These are phyloP conservation scores for Trichophyton benhamiae DNA, from an alignment of 2,329 filamentous ascomycete genomes.

Conservation along the genomic window DNA sequence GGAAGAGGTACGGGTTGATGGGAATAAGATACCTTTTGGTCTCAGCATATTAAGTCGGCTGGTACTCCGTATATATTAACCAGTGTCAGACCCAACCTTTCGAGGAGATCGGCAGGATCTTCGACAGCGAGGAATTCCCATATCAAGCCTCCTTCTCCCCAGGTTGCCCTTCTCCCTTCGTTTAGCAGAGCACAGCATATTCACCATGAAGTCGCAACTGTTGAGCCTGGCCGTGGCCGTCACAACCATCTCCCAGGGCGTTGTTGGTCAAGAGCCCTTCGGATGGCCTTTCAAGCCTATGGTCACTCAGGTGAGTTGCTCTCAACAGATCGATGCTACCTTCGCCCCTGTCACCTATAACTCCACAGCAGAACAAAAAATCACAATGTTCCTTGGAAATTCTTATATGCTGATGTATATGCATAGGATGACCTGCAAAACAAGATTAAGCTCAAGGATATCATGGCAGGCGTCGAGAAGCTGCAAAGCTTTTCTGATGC, in stretches of 20 bases:
- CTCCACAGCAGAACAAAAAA: background rate
- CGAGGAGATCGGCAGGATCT: background rate
- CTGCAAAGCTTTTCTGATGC: conserved; percentile 17
- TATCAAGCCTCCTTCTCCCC: background rate
- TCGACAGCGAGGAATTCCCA: background rate
- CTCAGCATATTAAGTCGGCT: background rate
- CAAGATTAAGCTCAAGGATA: conserved; percentile 15
- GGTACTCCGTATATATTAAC: background rate
- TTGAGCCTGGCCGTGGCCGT: background rate
- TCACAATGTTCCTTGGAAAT: background rate
- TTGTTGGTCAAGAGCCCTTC: conserved; percentile 2
- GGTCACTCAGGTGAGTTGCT: background rate
- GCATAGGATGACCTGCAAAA: conserved; percentile 15
- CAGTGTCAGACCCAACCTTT: background rate
- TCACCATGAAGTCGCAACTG: background rate
- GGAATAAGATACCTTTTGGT: background rate
- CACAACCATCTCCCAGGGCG: background rate
- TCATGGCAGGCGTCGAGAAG: conserved; percentile 14
- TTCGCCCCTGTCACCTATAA: background rate
- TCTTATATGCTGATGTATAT: conserved; percentile 5
- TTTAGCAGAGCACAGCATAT: background rate
- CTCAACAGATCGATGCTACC: background rate
- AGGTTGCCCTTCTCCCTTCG: background rate
- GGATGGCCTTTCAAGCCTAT: conserved; percentile 1
- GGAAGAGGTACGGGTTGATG: background rate